Base-by-base conservation (phyloP, 768 basidiomycete species). In the Leccinum uliginosum region DNA sequence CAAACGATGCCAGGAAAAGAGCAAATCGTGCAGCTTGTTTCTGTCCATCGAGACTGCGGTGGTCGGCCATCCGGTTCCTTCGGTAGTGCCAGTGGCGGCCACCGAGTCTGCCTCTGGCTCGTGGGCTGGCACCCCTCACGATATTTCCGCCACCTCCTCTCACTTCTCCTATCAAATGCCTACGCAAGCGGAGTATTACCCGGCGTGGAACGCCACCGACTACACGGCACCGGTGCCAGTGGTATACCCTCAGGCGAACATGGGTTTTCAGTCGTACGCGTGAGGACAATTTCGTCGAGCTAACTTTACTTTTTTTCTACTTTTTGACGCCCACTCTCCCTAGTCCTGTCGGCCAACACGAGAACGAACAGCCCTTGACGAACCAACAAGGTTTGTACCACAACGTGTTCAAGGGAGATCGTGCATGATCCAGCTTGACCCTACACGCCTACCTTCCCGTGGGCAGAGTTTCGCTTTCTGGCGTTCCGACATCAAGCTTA, bases 11-110 rank as follows among this genome's bases (percentile, higher is more conserved):
- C 53, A 56, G 51, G 58, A 32, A 46, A 53, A 51, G 9, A 10
- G 54, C 14, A 48, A 21, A 0, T 7, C 6, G 0, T 70, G 67
- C 38, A 70, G 68, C 9, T 24, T 64, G 32, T 70, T 63, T 23
- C 6, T 32, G 8, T 29, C 58, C 19, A 43, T 40, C 5, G 56
- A 62, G 32, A 53, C 57, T 3, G 21, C 52, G 12, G 26, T 46
- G 21, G 10, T 21, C 19, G 24, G 47, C 23, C 55, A 66, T 46
- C 61, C 57, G 38, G 57, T 43, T 35, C 50, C 54, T 17, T 34
- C 53, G 6, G 19, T 45, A 21, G 4, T 32, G 30, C 30, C 30
- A 32, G 12, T 43, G 55, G 38, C 27, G n/a, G 12, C 24, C 26
- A 23, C 24, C 15, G 54, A 6, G 5, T 35, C 52, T 27, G 15